Percentiles rank a stretch among this genome's conserved stretches.
Conservation (phyloP, 805 yeast species). For the Metschnikowia similis region DNA sequence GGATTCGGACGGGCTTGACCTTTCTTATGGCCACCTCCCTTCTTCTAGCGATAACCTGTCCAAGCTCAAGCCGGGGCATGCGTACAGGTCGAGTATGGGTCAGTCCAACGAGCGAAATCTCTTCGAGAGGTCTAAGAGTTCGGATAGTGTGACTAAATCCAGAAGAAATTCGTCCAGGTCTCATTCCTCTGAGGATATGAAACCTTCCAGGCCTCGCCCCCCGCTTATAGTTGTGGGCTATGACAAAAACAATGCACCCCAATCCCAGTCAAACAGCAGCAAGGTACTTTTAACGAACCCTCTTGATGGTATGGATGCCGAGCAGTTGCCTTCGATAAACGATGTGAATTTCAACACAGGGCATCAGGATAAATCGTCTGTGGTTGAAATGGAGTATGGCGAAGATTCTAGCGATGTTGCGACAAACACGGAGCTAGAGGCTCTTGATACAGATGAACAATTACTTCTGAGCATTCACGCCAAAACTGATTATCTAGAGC, state of each 20-base stretch:
- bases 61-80: slow-evolving; percentile 1
- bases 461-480: neutral
- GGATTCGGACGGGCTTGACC: slow-evolving; percentile 1
- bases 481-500: neutral
- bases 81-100: neutral
- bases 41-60: neutral
- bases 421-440: neutral
- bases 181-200: neutral
- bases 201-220: neutral
- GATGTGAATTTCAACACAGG: neutral
- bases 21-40: neutral
- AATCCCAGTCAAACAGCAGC: neutral
- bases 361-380: slow-evolving; percentile 3
- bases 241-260: neutral
- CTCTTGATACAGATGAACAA: neutral
- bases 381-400: slow-evolving; percentile 3
- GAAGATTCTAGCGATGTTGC: neutral
- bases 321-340: neutral
- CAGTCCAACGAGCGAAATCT: neutral
- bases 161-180: neutral
- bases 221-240: slow-evolving; percentile 1
- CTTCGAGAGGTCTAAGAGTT: neutral
- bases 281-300: neutral
- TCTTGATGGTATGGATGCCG: neutral
- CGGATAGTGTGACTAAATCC: neutral